phyloP scores from a whole-genome alignment of 306 rosid genomes.

The Acacia confusa region DNA sequence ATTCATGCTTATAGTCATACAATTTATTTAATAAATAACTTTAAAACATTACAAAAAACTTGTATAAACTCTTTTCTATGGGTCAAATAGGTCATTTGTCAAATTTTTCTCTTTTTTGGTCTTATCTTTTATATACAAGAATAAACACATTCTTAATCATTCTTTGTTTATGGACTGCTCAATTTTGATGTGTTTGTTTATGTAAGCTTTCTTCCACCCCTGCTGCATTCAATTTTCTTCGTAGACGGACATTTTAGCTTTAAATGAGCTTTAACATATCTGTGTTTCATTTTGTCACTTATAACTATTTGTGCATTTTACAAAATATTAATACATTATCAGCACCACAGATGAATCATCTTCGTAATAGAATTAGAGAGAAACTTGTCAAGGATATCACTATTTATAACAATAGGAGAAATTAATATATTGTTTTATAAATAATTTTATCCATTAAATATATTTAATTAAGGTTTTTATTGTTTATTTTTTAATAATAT shows the following conservation, averaged over 20 bases:
- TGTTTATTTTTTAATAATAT: no score
- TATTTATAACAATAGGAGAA: no score
- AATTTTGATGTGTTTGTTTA: slow-evolving; percentile 62
- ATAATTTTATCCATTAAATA: no score
- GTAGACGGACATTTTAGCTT: not conserved
- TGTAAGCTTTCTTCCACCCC: slow-evolving; percentile 51
- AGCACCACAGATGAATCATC: no score
- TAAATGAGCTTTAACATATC: not conserved
- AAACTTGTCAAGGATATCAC: no score
- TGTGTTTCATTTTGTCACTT: slow-evolving; percentile 36
- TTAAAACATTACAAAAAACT: not conserved
- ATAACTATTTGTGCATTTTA: no score
- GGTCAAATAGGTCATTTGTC: not conserved
- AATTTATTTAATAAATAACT: not conserved
- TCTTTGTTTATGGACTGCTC: slow-evolving; percentile 73
- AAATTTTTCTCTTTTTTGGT: no score
- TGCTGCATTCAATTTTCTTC: slow-evolving; percentile 1
- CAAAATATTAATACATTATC: no score
- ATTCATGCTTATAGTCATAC: not conserved
- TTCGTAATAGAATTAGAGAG: no score
- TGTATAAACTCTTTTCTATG: not conserved
- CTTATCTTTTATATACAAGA: not conserved
- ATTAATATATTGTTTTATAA: no score
- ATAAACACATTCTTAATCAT: slow-evolving; percentile 24
- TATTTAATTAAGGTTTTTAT: no score